phyloP scores from a whole-genome alignment of 2,329 filamentous ascomycete species.

The Ceratocystiopsis sp. region DNA sequence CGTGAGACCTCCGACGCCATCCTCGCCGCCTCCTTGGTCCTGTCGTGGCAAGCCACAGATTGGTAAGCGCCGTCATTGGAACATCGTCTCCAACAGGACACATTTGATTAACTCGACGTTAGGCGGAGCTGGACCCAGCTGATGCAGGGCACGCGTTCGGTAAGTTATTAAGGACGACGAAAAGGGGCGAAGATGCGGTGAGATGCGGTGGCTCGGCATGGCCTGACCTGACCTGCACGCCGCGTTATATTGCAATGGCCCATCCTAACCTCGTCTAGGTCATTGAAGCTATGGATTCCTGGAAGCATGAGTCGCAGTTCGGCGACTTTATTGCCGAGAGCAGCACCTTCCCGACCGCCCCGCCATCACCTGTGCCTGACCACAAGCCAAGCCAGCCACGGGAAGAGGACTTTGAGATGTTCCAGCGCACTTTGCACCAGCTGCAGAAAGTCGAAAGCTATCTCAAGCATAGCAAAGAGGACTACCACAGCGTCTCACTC shows the following conservation, averaged over 20 bases:
- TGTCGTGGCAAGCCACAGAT: constrained; percentile 93
- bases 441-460: constrained; percentile 51
- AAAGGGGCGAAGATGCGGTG: neutral
- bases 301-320: constrained; percentile 81
- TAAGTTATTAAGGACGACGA: constrained; percentile 26
- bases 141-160: constrained; percentile 79
- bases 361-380: constrained; percentile 42
- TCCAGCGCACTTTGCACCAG: constrained; percentile 49
- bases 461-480: constrained; percentile 51
- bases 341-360: constrained; percentile 53
- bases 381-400: constrained; percentile 44
- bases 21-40: constrained; percentile 73
- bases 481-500: constrained; percentile 50
- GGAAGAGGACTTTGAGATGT: constrained; percentile 53
- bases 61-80: constrained; percentile 42
- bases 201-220: too few species aligned
- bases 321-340: constrained; percentile 67
- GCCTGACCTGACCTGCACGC: too few species aligned
- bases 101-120: constrained; percentile 6
- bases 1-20: constrained; percentile 79
- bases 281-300: constrained; percentile 77
- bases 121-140: constrained; percentile 88
- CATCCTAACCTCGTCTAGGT: constrained; percentile 33
- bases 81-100: neutral
- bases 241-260: too few species aligned